phyloP scores from a whole-genome alignment of 257 asterid genomes.

The Solanum okadae region DNA sequence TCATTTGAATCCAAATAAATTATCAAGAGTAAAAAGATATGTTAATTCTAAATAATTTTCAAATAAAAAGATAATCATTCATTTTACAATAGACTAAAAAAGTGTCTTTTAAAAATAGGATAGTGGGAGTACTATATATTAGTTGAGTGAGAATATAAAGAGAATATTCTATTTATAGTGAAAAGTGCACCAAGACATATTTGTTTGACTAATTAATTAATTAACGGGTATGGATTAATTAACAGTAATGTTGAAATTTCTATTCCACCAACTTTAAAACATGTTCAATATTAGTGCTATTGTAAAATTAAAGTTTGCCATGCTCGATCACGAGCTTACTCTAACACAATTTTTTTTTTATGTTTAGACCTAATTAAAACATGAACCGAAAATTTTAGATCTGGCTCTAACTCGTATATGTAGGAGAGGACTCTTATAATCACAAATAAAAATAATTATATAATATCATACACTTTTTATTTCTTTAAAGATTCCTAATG shows the following conservation, averaged over 20 bases:
- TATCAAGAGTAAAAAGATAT: neutral
- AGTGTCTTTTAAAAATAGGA: neutral
- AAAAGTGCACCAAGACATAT: neutral
- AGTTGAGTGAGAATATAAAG: neutral
- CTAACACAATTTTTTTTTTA: too few relatives aligned
- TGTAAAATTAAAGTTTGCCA: neutral
- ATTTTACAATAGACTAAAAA: neutral
- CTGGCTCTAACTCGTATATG: neutral
- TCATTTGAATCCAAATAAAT: neutral
- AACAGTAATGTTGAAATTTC: neutral
- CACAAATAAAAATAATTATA: neutral
- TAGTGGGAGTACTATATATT: neutral
- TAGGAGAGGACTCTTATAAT: neutral
- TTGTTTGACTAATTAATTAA: neutral
- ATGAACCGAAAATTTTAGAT: rapidly evolving
- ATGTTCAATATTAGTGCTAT: neutral
- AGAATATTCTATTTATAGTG: neutral
- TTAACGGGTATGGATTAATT: neutral
- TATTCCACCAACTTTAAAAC: neutral
- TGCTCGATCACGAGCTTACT: neutral
- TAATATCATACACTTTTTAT: neutral
- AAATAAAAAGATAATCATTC: neutral
- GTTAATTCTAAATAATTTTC: neutral
- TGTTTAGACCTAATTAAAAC: too few relatives aligned
- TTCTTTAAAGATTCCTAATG: neutral